These are phyloP conservation scores for Isochrysis galbana DNA, from an alignment of 78 protist genomes.

Conservation along the genomic window DNA sequence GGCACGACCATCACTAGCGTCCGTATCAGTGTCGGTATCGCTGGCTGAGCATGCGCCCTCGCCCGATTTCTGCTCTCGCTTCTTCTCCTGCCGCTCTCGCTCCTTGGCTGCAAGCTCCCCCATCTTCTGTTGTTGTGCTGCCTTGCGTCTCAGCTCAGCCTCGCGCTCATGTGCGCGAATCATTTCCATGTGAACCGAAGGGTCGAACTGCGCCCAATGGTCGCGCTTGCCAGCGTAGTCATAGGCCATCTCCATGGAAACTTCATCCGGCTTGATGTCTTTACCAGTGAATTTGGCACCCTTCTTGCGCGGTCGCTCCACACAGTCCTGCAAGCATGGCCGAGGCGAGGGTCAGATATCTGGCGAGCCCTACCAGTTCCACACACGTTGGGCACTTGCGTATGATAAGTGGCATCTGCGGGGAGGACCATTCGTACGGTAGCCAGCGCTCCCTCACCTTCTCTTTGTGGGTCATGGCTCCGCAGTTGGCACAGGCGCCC, in stretches of 20 bases:
- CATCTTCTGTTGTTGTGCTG: not conserved
- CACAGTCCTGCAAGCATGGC: constrained; percentile 69
- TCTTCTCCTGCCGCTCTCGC: not conserved
- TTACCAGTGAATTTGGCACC: constrained; percentile 82
- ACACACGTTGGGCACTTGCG: too few species aligned
- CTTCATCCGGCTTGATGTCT: constrained; percentile 82
- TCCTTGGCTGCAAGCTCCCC: not conserved
- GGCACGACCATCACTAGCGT: not conserved
- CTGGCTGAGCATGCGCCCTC: constrained; percentile 1
- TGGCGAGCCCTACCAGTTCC: too few species aligned
- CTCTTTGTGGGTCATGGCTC: constrained; percentile 91
- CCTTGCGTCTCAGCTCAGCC: not conserved
- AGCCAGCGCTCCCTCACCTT: too few species aligned
- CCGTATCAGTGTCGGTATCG: not conserved
- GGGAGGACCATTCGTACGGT: too few species aligned
- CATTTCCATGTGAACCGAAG: not conserved
- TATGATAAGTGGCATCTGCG: too few species aligned
- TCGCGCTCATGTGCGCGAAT: not conserved
- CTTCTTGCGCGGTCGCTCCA: constrained; percentile 86
- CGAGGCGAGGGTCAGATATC: too few species aligned
- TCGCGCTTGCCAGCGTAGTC: constrained; percentile 85
- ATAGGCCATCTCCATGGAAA: constrained; percentile 37
- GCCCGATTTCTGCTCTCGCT: not conserved
- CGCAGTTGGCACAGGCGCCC: constrained; percentile 99
- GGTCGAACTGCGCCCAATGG: constrained; percentile 90